Evolutionary conservation across 345 rosid genomes (phyloP).

Genomic region (Syzygium aromaticum): DNA sequence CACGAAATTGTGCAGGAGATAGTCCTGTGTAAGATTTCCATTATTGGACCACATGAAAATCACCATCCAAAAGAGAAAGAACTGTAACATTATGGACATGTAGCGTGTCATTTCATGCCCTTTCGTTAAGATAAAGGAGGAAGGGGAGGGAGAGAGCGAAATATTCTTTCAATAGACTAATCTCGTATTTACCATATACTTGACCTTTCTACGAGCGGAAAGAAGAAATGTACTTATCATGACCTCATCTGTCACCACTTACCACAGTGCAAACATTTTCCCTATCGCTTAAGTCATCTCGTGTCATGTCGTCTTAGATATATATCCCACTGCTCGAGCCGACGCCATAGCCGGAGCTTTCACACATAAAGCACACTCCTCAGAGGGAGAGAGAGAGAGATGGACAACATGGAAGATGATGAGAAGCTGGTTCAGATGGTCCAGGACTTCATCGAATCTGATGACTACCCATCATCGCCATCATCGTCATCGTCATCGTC

Average conservation of each 20-base stretch:
- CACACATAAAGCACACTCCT: neutral
- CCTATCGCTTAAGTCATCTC: neutral
- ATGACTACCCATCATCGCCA: conserved; percentile 6
- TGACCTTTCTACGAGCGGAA: neutral
- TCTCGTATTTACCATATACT: neutral
- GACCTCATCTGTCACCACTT: conserved; percentile 1
- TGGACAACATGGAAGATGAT: conserved; percentile 35
- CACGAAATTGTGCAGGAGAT: neutral
- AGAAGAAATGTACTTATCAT: neutral
- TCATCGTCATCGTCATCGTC: neutral
- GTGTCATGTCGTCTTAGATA: neutral
- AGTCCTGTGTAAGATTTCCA: neutral
- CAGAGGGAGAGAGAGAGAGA: neutral
- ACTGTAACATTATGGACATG: neutral
- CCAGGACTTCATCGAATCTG: conserved; percentile 47
- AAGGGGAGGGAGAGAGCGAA: neutral
- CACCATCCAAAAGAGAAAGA: neutral
- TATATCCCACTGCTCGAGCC: neutral
- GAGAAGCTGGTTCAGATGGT: conserved; percentile 43
- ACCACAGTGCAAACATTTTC: neutral
- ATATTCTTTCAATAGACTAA: neutral
- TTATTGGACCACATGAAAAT: neutral
- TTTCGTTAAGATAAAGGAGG: neutral
- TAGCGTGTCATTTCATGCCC: neutral
- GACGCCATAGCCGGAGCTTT: neutral